Conservation (phyloP, 1,284 basidiomycete species). For the Puccinia horiana region DNA sequence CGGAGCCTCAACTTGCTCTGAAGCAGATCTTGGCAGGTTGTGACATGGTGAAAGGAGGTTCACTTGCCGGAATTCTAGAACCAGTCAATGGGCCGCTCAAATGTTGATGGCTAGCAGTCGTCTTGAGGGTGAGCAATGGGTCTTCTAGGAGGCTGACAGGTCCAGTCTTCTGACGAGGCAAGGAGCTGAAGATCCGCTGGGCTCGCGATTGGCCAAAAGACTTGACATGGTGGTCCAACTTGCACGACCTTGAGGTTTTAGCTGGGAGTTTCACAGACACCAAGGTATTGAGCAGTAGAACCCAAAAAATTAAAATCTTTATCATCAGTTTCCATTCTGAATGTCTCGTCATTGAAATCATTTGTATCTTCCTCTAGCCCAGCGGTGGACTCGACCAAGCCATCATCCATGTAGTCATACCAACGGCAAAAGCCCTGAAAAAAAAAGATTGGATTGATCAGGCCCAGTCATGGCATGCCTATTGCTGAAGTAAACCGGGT, state of each 20-base stretch:
- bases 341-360: conserved; percentile 50
- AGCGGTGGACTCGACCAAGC: conserved; percentile 65
- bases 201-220: conserved; percentile 11
- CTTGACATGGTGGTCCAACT: conserved; percentile 40
- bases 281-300: conserved; percentile 49
- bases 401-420: conserved; percentile 22
- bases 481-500: too few species aligned
- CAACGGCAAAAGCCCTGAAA: too few species aligned
- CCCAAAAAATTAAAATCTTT: conserved; percentile 50
- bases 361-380: conserved; percentile 70
- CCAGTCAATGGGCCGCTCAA: background rate
- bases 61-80: conserved; percentile 20
- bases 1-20: conserved; percentile 92
- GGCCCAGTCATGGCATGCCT: too few species aligned
- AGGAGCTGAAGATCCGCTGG: conserved; percentile 20
- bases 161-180: background rate
- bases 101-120: conserved; percentile 6
- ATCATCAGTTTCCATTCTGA: conserved; percentile 46
- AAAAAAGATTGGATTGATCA: too few species aligned
- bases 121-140: conserved; percentile 40
- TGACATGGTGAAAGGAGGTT: conserved; percentile 2
- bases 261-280: background rate
- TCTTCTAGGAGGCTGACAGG: conserved; percentile 43
- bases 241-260: background rate
- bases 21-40: conserved; percentile 58